phyloP scores from a whole-genome alignment of 768 basidiomycete genomes.

The Russula lepida region DNA sequence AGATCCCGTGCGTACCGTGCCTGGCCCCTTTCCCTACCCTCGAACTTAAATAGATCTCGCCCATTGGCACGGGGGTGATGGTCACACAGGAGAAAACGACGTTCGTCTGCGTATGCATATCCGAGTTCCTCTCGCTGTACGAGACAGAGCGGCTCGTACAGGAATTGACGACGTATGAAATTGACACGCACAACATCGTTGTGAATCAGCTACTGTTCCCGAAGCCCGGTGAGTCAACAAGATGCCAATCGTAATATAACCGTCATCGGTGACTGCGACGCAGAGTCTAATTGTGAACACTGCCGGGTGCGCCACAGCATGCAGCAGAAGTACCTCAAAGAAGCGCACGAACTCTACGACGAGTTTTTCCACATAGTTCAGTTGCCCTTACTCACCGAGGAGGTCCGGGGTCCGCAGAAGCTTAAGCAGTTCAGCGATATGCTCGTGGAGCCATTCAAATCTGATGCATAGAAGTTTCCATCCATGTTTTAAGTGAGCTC shows the following conservation, averaged over 20 bases:
- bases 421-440: constrained; percentile 89
- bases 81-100: constrained; percentile 84
- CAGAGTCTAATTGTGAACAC: constrained; percentile 91
- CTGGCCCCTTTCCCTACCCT: not conserved
- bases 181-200: constrained; percentile 98
- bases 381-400: constrained; percentile 90
- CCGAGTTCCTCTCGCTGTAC: constrained; percentile 95
- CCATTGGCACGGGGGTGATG: no score
- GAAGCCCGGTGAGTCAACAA: constrained; percentile 55
- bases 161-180: constrained; percentile 88
- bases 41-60: no score
- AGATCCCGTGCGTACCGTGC: constrained; percentile 64
- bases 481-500: not conserved
- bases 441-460: constrained; percentile 74
- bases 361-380: constrained; percentile 97
- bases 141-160: constrained; percentile 98
- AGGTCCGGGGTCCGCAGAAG: constrained; percentile 92
- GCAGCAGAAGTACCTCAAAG: constrained; percentile 96
- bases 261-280: not conserved
- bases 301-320: constrained; percentile 91
- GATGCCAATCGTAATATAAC: not conserved
- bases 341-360: constrained; percentile 95
- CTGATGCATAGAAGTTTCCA: constrained; percentile 24
- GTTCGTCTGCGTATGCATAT: constrained; percentile 97
- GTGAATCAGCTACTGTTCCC: constrained; percentile 97